Evolutionary conservation across 1,284 basidiomycete species (phyloP).

Genomic region (Fomitopsis betulina): DNA sequence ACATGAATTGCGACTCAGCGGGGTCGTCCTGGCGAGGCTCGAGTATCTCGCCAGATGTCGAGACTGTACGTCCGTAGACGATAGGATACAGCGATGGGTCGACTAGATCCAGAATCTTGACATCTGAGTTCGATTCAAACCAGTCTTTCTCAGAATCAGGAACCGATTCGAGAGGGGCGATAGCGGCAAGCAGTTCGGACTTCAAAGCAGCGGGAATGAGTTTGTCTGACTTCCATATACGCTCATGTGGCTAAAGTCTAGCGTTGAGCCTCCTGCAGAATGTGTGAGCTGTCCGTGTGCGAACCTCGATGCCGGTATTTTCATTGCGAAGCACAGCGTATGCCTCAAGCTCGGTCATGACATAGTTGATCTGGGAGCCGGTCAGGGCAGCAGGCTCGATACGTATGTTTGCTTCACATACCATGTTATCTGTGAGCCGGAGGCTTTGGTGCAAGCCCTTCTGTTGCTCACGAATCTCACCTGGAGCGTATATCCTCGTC

Average conservation of each 20-base stretch:
- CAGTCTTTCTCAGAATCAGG: slow-evolving; percentile 15
- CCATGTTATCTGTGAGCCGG: not conserved
- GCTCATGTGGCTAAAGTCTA: too few species aligned
- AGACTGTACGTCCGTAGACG: not conserved
- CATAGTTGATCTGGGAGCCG: not conserved
- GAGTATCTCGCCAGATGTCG: too few species aligned
- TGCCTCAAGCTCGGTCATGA: too few species aligned
- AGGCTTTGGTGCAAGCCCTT: not conserved
- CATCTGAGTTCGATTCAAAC: slow-evolving; percentile 18
- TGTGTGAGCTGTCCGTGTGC: too few species aligned
- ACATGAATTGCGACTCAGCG: too few species aligned
- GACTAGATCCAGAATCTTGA: slow-evolving; percentile 9
- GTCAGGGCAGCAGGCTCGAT: not conserved
- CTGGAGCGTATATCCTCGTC: not conserved
- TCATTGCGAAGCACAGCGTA: too few species aligned
- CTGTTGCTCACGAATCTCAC: not conserved
- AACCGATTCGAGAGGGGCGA: slow-evolving; percentile 7
- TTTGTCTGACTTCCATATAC: too few species aligned
- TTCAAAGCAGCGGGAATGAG: slow-evolving; percentile 7
- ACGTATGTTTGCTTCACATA: not conserved
- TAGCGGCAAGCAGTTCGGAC: not conserved
- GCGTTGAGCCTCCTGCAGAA: too few species aligned
- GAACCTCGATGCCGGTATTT: too few species aligned
- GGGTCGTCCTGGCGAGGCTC: too few species aligned
- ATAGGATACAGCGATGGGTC: not conserved